phyloP scores from a whole-genome alignment of 164 flowering plant species.

The Saururus chinensis region DNA sequence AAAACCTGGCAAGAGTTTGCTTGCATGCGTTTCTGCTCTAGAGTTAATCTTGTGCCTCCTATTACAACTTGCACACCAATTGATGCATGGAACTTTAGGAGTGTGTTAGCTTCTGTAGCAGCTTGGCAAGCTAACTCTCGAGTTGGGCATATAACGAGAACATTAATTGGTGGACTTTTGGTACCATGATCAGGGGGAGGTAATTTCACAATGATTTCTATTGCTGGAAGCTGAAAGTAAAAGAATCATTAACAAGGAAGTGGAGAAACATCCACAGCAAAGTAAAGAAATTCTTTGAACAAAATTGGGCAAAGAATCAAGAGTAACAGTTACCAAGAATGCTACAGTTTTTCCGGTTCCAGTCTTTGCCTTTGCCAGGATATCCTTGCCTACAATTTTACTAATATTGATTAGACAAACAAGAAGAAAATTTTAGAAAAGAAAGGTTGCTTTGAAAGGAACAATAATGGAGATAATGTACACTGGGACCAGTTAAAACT shows the following conservation, averaged over 20 bases:
- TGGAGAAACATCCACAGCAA: neutral
- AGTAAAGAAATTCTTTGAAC: neutral
- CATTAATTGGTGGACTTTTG: slow-evolving; percentile 65
- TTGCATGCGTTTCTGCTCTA: slow-evolving; percentile 85
- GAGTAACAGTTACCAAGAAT: slow-evolving; percentile 52
- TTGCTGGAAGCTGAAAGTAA: slow-evolving; percentile 78
- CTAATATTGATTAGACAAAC: neutral
- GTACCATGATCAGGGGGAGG: slow-evolving; percentile 54
- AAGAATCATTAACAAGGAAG: neutral
- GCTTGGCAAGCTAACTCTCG: slow-evolving; percentile 96
- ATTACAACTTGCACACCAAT: slow-evolving; percentile 96
- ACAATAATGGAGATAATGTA: neutral
- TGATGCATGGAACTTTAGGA: slow-evolving; percentile 89
- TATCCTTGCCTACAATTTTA: slow-evolving; percentile 74
- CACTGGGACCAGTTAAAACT: neutral
- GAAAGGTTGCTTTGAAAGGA: neutral
- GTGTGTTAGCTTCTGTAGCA: slow-evolving; percentile 64
- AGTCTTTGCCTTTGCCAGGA: slow-evolving; percentile 89
- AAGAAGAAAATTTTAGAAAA: neutral
- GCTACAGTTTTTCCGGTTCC: slow-evolving; percentile 99
- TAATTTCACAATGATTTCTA: slow-evolving; percentile 62
- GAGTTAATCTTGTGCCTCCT: slow-evolving; percentile 78
- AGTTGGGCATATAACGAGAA: slow-evolving; percentile 94
- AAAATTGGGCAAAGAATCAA: neutral
- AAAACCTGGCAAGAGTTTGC: slow-evolving; percentile 89